Evolutionary conservation across 192 early-diverging fungal species (phyloP).

Genomic region (Chytriomyces sp.): DNA sequence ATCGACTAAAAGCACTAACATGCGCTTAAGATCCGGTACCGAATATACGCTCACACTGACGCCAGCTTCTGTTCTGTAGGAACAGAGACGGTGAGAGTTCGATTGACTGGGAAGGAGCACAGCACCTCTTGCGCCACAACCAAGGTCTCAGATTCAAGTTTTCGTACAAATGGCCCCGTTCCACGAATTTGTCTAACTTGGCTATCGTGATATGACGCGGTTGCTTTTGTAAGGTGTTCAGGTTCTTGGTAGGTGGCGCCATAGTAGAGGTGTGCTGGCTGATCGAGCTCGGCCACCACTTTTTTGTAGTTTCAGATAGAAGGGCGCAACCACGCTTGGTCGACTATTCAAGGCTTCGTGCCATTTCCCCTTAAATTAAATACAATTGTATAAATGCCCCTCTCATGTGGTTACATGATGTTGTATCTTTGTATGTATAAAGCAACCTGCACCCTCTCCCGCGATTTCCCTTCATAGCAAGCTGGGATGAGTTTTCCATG

Average conservation of each 20-base stretch:
- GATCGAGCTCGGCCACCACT: too few relatives aligned
- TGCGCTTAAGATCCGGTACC: conserved; percentile 70
- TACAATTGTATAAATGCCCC: too few relatives aligned
- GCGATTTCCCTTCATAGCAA: too few relatives aligned
- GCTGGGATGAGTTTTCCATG: too few relatives aligned
- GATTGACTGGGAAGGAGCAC: conserved; percentile 36
- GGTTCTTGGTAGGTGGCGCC: conserved; percentile 1
- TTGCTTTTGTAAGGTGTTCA: conserved; percentile 37
- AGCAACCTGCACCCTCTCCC: too few relatives aligned
- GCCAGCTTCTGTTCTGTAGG: background rate
- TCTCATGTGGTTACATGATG: too few relatives aligned
- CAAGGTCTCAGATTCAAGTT: conserved; percentile 65
- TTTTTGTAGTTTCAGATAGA: too few relatives aligned
- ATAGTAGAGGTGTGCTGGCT: too few relatives aligned
- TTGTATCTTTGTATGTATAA: too few relatives aligned
- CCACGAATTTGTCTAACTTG: conserved; percentile 72
- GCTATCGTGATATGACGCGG: conserved; percentile 75
- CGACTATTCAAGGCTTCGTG: too few relatives aligned
- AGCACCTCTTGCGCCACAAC: conserved; percentile 51
- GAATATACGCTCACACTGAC: conserved; percentile 51
- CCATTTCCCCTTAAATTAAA: too few relatives aligned
- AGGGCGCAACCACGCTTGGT: too few relatives aligned
- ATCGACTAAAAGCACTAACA: conserved; percentile 41
- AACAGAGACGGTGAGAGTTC: background rate
- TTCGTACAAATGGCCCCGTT: conserved; percentile 54